These are phyloP conservation scores for Russula brevipes DNA, from an alignment of 768 basidiomycete genomes.

Conservation along the genomic window DNA sequence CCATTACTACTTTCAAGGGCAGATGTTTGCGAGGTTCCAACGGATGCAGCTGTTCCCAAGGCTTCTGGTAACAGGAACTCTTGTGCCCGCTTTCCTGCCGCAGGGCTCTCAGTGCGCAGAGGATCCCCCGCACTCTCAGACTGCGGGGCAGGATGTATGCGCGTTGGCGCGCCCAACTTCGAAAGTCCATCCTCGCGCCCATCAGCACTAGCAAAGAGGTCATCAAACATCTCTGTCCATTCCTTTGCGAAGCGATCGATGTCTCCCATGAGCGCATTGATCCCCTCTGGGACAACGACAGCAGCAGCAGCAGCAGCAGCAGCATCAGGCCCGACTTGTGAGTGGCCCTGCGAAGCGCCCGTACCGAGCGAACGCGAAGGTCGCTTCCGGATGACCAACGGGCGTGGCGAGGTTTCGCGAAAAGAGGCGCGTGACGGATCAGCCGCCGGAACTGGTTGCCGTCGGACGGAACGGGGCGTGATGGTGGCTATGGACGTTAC, in stretches of 20 bases:
- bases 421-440: neutral
- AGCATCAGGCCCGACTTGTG: neutral
- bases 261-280: constrained; percentile 13
- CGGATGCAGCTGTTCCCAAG: neutral
- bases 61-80: neutral
- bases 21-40: neutral
- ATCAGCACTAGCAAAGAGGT: neutral
- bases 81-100: neutral
- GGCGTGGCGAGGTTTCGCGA: neutral
- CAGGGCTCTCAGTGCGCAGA: neutral
- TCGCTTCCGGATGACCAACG: constrained; percentile 3
- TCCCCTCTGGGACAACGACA: constrained; percentile 2
- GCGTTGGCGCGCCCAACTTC: neutral
- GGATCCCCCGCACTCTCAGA: neutral
- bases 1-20: neutral
- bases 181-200: neutral
- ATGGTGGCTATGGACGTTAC: neutral
- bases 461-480: neutral
- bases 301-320: neutral
- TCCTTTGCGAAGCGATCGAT: constrained; percentile 17
- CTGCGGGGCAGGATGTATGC: neutral
- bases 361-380: neutral
- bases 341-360: neutral
- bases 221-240: constrained; percentile 20
- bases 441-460: neutral